Conservation (phyloP, 116 monocot genomes). For the Iris pallida region DNA sequence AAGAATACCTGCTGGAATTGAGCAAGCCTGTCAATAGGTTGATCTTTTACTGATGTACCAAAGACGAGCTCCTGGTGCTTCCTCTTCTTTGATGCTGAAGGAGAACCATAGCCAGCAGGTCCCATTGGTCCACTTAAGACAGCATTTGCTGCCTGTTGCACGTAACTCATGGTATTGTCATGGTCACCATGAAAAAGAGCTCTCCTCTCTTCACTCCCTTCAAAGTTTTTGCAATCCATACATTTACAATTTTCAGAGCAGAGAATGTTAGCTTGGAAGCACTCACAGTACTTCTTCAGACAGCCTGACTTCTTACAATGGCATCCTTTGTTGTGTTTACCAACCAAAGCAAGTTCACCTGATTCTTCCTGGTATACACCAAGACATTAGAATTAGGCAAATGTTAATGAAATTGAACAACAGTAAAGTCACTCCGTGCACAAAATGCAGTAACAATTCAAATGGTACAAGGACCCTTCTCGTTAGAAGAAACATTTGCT, state of each 20-base stretch:
- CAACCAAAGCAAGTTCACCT: slow-evolving; percentile 55
- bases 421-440: neutral
- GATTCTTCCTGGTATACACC: slow-evolving; percentile 45
- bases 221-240: slow-evolving; percentile 87
- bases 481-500: too few species aligned
- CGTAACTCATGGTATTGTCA: slow-evolving; percentile 41
- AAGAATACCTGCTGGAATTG: slow-evolving; percentile 49
- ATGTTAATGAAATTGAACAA: neutral
- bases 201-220: slow-evolving; percentile 83
- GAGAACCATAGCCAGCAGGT: slow-evolving; percentile 59
- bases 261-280: slow-evolving; percentile 95
- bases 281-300: slow-evolving; percentile 98
- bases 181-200: slow-evolving; percentile 80
- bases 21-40: slow-evolving; percentile 36
- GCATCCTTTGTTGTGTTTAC: slow-evolving; percentile 96
- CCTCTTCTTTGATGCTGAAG: slow-evolving; percentile 57
- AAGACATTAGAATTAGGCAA: neutral
- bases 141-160: slow-evolving; percentile 89
- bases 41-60: slow-evolving; percentile 42
- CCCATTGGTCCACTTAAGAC: slow-evolving; percentile 81
- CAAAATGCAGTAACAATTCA: neutral
- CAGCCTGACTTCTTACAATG: slow-evolving; percentile 98
- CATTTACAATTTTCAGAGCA: slow-evolving; percentile 98
- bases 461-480: neutral
- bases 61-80: slow-evolving; percentile 58